Evolutionary conservation across 176 grass and related monocot species (phyloP).

Genomic region (Urochloa ruziziensis): DNA sequence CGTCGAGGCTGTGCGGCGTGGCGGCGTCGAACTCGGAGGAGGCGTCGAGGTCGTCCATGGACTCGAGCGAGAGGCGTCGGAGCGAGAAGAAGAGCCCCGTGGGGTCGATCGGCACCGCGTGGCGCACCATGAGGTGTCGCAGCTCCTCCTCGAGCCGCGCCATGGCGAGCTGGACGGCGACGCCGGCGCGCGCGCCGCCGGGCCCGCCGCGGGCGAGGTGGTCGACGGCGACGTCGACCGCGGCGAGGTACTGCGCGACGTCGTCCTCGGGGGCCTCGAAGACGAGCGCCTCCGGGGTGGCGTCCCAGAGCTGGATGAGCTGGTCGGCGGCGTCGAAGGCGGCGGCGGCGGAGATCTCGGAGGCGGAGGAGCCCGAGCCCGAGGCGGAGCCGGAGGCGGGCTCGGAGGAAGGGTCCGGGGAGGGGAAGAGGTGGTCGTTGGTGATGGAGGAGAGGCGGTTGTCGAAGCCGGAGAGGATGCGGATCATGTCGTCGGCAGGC

Average conservation of each 20-base stretch:
- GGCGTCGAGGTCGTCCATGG: conserved; percentile 71
- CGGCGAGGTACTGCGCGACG: conserved; percentile 50
- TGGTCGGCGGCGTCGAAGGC: conserved; percentile 61
- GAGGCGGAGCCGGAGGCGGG: not conserved
- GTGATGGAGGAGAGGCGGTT: conserved; percentile 73
- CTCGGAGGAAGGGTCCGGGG: not conserved
- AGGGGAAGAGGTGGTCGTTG: conserved; percentile 47
- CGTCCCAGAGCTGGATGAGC: conserved; percentile 68
- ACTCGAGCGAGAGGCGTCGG: conserved; percentile 82
- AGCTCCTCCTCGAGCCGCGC: conserved; percentile 88
- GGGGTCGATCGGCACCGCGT: conserved; percentile 71
- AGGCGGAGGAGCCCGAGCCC: not conserved
- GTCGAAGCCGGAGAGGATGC: conserved; percentile 92
- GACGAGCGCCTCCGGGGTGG: conserved; percentile 60
- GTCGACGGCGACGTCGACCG: conserved; percentile 45
- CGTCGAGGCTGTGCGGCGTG: conserved; percentile 41
- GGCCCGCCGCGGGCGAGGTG: conserved; percentile 29
- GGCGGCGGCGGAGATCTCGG: conserved; percentile 5
- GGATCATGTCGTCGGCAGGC: conserved; percentile 94
- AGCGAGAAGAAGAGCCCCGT: conserved; percentile 70
- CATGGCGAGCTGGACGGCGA: conserved; percentile 83
- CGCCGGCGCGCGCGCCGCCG: conserved; percentile 30
- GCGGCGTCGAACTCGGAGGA: conserved; percentile 59
- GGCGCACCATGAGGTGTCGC: conserved; percentile 72
- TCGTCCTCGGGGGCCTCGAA: conserved; percentile 69